Conservation (phyloP, 2,329 filamentous ascomycete genomes). For the Colletotrichum gloeosporioides region DNA sequence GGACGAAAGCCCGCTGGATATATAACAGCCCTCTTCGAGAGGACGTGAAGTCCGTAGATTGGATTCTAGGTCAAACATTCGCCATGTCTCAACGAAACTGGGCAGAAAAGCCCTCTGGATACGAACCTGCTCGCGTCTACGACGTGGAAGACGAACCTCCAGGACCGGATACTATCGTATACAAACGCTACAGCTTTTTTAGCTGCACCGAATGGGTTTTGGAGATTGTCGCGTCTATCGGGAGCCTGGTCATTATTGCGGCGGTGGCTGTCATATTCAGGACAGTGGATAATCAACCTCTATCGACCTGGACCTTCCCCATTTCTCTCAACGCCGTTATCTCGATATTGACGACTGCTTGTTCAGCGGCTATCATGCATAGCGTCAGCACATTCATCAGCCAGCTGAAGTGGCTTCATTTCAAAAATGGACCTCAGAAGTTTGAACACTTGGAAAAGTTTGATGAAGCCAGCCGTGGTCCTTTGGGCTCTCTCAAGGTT, state of each 20-base stretch:
- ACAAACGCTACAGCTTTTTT: rapidly evolving
- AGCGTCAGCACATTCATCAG: neutral
- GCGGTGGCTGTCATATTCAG: neutral
- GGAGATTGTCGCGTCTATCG: neutral
- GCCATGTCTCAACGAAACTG: neutral
- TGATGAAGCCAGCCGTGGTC: neutral
- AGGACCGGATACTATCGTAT: neutral
- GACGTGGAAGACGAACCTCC: neutral
- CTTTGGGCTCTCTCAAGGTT: neutral
- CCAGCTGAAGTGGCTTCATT: neutral
- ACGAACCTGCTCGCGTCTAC: neutral
- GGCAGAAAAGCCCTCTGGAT: neutral
- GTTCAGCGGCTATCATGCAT: neutral
- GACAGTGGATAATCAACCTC: rapidly evolving
- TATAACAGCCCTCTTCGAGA: neutral
- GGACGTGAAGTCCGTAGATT: neutral
- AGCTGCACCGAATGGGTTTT: neutral
- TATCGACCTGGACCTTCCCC: neutral
- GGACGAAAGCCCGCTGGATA: neutral
- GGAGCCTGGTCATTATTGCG: neutral
- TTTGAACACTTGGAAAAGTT: neutral
- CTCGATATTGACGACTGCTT: neutral
- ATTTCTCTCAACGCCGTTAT: neutral
- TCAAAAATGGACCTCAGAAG: neutral
- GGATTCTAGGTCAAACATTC: rapidly evolving